Conservation (phyloP, 805 yeast genomes). For the Candida nemodendra region DNA sequence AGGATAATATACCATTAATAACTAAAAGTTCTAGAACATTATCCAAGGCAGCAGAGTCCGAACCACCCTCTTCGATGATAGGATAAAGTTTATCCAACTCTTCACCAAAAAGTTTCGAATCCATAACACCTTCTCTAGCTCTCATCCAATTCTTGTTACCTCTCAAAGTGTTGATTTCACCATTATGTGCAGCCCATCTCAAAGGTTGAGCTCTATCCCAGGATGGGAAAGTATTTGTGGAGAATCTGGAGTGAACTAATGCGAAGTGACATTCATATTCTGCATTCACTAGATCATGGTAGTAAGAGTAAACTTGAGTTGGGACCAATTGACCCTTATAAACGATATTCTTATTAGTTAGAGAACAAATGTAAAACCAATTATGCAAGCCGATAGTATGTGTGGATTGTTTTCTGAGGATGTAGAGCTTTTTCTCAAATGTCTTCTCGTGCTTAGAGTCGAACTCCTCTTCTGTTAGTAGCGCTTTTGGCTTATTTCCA, state of each 20-base stretch:
- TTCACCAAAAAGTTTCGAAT: constrained; percentile 81
- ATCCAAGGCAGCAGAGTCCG: constrained; percentile 97
- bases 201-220: constrained; percentile 99
- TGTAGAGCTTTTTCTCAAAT: constrained; percentile 81
- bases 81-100: constrained; percentile 90
- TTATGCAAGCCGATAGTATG: constrained; percentile 91
- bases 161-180: constrained; percentile 95
- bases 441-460: constrained; percentile 53
- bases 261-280: constrained; percentile 95
- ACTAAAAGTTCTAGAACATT: constrained; percentile 90
- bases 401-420: constrained; percentile 84
- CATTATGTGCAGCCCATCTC: constrained; percentile 97
- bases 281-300: constrained; percentile 87
- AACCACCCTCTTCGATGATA: constrained; percentile 96
- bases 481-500: constrained; percentile 34
- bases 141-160: constrained; percentile 99
- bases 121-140: constrained; percentile 96
- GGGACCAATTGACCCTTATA: constrained; percentile 98
- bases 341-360: constrained; percentile 84
- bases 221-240: constrained; percentile 98
- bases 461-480: constrained; percentile 50
- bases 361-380: constrained; percentile 96
- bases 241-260: constrained; percentile 93
- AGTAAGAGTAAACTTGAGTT: constrained; percentile 90
- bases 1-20: constrained; percentile 84